Evolutionary conservation across 441 rosid genomes (phyloP).

Genomic region (Raphanus hybrid): DNA sequence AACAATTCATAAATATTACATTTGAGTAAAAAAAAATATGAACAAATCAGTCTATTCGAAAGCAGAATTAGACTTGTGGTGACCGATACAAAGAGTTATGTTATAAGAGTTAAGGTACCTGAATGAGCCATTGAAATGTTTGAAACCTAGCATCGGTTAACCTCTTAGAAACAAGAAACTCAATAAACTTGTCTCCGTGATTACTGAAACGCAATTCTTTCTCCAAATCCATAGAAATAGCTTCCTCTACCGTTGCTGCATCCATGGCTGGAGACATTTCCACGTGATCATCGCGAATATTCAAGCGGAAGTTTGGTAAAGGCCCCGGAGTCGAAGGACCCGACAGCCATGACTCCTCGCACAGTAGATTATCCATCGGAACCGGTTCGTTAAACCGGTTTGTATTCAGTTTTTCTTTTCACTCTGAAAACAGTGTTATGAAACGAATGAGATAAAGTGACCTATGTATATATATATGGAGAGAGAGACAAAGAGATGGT

Average conservation of each 20-base stretch:
- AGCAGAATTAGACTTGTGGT: neutral
- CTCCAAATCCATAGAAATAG: conserved; percentile 45
- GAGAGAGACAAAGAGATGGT: conserved; percentile 26
- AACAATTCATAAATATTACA: neutral
- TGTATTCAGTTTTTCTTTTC: neutral
- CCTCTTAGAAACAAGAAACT: conserved; percentile 44
- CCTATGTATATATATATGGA: conserved; percentile 10
- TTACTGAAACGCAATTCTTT: conserved; percentile 63
- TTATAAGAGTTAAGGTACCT: conserved; percentile 44
- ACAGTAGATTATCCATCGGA: conserved; percentile 67
- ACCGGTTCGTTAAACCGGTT: conserved; percentile 22
- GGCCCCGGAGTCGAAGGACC: conserved; percentile 42
- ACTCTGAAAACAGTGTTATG: conserved; percentile 6
- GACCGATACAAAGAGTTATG: neutral
- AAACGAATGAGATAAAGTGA: neutral
- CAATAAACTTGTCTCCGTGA: conserved; percentile 44
- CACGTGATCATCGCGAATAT: neutral
- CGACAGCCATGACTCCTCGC: conserved; percentile 75
- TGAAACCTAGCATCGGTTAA: conserved; percentile 49
- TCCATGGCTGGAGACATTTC: conserved; percentile 44
- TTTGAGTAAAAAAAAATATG: neutral
- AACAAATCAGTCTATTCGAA: neutral
- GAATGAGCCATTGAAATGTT: conserved; percentile 65
- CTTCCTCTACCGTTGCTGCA: conserved; percentile 45
- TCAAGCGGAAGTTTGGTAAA: conserved; percentile 15